These are phyloP conservation scores for Fusarium continuum DNA, from an alignment of 2,329 filamentous ascomycete species.

Conservation along the genomic window DNA sequence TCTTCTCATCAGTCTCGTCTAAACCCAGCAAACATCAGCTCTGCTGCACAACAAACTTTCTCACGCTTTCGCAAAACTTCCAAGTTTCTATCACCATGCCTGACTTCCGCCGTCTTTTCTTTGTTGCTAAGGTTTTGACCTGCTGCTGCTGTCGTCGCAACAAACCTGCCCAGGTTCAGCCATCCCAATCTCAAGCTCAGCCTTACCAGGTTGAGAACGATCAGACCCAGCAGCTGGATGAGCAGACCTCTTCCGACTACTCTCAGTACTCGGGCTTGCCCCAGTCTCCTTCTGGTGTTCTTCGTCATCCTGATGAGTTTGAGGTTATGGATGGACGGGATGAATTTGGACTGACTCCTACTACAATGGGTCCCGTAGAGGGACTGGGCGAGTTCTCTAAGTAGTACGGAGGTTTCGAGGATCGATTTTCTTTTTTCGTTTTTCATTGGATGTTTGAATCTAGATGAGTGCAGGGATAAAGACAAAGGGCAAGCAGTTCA, in stretches of 20 bases:
- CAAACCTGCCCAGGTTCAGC: background rate
- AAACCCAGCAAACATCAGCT: background rate
- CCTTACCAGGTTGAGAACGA: background rate
- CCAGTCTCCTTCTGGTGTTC: background rate
- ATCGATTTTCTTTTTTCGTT: no score
- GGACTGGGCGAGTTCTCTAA: background rate
- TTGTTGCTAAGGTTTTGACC: constrained; percentile 2
- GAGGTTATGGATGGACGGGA: background rate
- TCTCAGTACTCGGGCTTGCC: background rate
- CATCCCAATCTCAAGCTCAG: background rate
- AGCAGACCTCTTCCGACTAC: background rate
- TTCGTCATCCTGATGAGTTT: background rate
- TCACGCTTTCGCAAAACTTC: no score
- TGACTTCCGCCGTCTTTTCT: constrained; percentile 28
- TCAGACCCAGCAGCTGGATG: background rate
- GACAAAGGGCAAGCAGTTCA: no score
- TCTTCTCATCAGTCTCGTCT: background rate
- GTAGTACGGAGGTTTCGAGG: background rate
- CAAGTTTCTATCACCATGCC: constrained; percentile 7
- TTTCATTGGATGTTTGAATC: no score
- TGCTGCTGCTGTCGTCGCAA: background rate
- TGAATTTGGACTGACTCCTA: background rate
- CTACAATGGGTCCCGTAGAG: background rate
- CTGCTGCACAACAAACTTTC: background rate
- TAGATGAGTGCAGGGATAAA: no score